Conservation (phyloP, 441 rosid genomes). For the Arabidopsis lyrata region DNA sequence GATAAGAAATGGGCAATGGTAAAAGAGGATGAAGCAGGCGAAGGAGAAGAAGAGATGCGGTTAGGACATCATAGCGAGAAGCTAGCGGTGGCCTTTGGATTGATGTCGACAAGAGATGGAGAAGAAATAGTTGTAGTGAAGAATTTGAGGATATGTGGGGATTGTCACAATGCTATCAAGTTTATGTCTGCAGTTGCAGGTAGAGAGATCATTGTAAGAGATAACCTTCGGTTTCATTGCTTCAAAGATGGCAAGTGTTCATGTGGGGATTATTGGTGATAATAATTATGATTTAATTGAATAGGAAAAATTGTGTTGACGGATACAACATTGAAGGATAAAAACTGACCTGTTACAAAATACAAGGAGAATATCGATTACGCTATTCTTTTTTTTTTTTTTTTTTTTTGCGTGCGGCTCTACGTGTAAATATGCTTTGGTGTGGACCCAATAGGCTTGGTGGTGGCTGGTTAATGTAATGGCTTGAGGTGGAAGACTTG, state of each 20-base stretch:
- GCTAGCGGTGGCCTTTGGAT: slow-evolving; percentile 84
- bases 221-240: slow-evolving; percentile 75
- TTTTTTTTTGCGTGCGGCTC: slow-evolving; percentile 30
- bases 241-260: slow-evolving; percentile 76
- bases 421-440: slow-evolving; percentile 45
- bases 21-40: slow-evolving; percentile 64
- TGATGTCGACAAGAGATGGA: slow-evolving; percentile 68
- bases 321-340: slow-evolving; percentile 32
- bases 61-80: slow-evolving; percentile 85
- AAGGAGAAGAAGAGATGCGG: slow-evolving; percentile 65
- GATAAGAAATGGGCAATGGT: slow-evolving; percentile 73
- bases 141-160: slow-evolving; percentile 89
- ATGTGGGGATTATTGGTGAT: slow-evolving; percentile 85
- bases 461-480: slow-evolving; percentile 48
- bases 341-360: slow-evolving; percentile 40
- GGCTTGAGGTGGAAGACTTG: slow-evolving; percentile 90
- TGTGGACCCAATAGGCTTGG: slow-evolving; percentile 27
- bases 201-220: slow-evolving; percentile 80
- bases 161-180: slow-evolving; percentile 83
- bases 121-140: slow-evolving; percentile 76
- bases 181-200: slow-evolving; percentile 59
- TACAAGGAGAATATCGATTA: slow-evolving; percentile 32
- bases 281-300: slow-evolving; percentile 35
- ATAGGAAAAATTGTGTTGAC: slow-evolving; percentile 43
- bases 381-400: slow-evolving; percentile 33